phyloP scores from a whole-genome alignment of 306 rosid species.

The Cucurbita pepo region DNA sequence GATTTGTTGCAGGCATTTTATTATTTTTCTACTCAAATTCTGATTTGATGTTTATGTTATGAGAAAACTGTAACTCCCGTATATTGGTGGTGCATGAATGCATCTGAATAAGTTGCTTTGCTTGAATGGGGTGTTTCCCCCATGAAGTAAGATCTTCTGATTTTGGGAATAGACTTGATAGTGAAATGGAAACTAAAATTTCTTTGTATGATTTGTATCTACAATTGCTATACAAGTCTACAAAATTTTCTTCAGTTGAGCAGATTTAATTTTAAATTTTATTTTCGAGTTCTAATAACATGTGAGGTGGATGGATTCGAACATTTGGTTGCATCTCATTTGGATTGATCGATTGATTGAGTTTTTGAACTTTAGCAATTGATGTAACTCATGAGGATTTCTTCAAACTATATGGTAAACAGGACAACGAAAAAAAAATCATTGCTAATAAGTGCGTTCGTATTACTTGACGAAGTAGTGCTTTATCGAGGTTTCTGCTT shows the following conservation, averaged over 20 bases:
- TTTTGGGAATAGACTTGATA: not conserved
- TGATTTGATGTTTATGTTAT: not conserved
- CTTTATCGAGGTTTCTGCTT: too few species aligned
- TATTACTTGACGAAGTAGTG: too few species aligned
- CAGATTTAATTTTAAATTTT: not conserved
- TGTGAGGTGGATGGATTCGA: too few species aligned
- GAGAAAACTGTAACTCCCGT: not conserved
- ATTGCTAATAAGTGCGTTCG: slow-evolving; percentile 23
- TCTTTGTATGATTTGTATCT: not conserved
- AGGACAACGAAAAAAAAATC: not conserved
- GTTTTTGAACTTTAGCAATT: not conserved
- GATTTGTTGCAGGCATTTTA: slow-evolving; percentile 22
- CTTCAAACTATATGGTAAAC: not conserved
- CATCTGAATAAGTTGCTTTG: not conserved
- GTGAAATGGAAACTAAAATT: not conserved
- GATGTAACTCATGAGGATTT: not conserved
- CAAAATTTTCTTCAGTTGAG: not conserved
- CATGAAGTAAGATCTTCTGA: not conserved
- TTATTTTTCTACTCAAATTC: slow-evolving; percentile 14
- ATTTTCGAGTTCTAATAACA: too few species aligned
- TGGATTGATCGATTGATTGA: not conserved
- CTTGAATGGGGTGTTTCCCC: not conserved
- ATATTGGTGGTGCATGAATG: slow-evolving; percentile 2
- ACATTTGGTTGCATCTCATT: not conserved
- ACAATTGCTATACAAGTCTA: not conserved